Base-by-base conservation (phyloP, 768 basidiomycete genomes). In the Amanita pseudoporphyria region DNA sequence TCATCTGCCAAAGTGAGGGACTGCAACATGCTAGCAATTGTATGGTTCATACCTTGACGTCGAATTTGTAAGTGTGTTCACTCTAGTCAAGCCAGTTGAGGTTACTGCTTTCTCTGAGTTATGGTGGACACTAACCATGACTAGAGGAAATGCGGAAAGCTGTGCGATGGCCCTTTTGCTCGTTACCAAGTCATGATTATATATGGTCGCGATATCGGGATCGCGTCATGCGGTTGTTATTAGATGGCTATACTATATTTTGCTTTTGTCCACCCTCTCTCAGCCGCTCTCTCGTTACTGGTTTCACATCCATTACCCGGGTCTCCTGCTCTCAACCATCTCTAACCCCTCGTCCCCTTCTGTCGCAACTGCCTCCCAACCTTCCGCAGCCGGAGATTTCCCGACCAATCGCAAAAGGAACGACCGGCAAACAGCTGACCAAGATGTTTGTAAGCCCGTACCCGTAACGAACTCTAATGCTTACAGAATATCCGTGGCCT, bases 281-380 rank as follows among this genome's bases (percentile, higher is more conserved):
- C n/a, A n/a, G n/a, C n/a, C n/a, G n/a, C n/a, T n/a, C n/a, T n/a
- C n/a, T n/a, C n/a, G n/a, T n/a, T n/a, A n/a, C n/a, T n/a, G n/a
- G n/a, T n/a, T n/a, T n/a, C n/a, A n/a, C 36, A 10, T 21, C 31
- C 36, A 10, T 21, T 19, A 41, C 9, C 31, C 41, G 30, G n/a
- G 21, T 10, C 49, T 42, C 18, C 59, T 58, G 44, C 64, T 56
- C 60, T 78, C 72, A 21, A 66, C 57, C 75, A 86, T 85, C 69
- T 90, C 88, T 38, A 87, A 70, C 12, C 65, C 70, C 54, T 85
- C 84, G 53, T 86, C 85, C 21, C 70, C 75, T 24, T 81, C 79
- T 22, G 82, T 87, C 35, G 87, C 80, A 37, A 89, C 81, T 21
- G 82, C 81, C 67, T 84, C 73, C 87, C 87, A 87, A 16, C 87